Percentiles rank a stretch among this genome's conserved stretches.
Conservation (phyloP, 768 basidiomycete genomes). For the Trametes elegans region DNA sequence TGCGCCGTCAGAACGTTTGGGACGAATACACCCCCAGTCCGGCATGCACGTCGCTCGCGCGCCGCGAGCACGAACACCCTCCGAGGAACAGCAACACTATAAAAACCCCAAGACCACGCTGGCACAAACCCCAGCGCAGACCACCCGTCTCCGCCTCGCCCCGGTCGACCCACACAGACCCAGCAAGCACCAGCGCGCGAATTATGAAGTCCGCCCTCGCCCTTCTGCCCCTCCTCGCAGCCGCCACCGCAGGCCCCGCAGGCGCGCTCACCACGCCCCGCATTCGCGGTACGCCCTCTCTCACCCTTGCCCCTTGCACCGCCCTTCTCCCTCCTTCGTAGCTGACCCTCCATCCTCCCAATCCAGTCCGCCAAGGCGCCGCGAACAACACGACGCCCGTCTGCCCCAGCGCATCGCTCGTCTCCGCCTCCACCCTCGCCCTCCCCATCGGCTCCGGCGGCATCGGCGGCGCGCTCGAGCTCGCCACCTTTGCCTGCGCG, state of each 20-base stretch:
- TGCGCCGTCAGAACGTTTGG: too few relatives aligned
- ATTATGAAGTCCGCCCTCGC: background rate
- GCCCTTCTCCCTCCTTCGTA: background rate
- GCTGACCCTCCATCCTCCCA: background rate
- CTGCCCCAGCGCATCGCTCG: background rate
- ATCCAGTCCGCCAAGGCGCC: slow-evolving; percentile 6
- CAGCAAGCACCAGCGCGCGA: background rate
- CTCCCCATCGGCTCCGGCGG: background rate
- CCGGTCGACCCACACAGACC: background rate
- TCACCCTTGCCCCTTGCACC: background rate
- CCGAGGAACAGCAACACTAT: too few relatives aligned
- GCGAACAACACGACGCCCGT: background rate
- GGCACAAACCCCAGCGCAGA: too few relatives aligned
- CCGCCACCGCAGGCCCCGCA: background rate
- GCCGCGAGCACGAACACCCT: too few relatives aligned
- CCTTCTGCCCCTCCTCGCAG: slow-evolving; percentile 7
- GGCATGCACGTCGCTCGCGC: too few relatives aligned
- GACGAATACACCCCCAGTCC: too few relatives aligned
- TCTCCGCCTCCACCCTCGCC: background rate
- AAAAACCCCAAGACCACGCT: too few relatives aligned
- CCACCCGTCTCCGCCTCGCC: background rate
- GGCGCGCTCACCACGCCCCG: slow-evolving; percentile 11
- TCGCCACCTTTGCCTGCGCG: slow-evolving; percentile 14
- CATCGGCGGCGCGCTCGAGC: background rate
- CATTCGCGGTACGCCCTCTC: background rate